Evolutionary conservation across 2,329 filamentous ascomycete species (phyloP).

Genomic region (Pseudogymnoascus sp.): DNA sequence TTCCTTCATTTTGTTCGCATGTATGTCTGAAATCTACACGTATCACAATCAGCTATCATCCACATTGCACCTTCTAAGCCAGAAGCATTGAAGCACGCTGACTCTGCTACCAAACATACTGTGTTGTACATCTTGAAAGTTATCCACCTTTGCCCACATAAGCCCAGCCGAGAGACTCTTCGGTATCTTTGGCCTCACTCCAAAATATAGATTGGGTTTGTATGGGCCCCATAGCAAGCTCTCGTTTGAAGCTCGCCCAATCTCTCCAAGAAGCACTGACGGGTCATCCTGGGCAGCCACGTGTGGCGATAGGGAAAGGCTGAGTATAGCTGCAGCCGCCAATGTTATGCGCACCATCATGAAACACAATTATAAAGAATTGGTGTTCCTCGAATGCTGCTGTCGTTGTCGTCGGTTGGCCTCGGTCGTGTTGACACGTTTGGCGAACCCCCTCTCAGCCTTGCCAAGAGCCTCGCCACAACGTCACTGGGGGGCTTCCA

Average conservation of each 20-base stretch:
- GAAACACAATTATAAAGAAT: constrained; percentile 9
- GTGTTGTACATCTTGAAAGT: constrained; percentile 65
- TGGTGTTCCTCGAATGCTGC: neutral
- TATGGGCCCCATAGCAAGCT: constrained; percentile 95
- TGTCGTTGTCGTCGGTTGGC: neutral
- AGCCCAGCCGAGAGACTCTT: constrained; percentile 75
- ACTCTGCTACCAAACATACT: constrained; percentile 46
- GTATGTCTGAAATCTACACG: constrained; percentile 75
- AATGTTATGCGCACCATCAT: constrained; percentile 6
- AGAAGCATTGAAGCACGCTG: neutral
- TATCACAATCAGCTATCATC: constrained; percentile 1
- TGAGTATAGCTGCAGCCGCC: neutral
- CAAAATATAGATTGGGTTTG: constrained; percentile 89
- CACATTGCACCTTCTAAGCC: neutral
- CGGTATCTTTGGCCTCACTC: constrained; percentile 72
- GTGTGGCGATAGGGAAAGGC: neutral
- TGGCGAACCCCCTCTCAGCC: constrained; percentile 1
- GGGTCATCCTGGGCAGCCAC: constrained; percentile 23
- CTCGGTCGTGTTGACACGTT: constrained; percentile 1
- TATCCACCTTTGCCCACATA: constrained; percentile 82
- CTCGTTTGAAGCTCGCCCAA: constrained; percentile 54
- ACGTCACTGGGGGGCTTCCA: neutral
- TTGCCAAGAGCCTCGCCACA: neutral
- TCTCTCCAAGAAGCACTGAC: constrained; percentile 28
- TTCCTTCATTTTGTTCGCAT: constrained; percentile 90